Conservation (phyloP, 176 grass and related monocot genomes). For the Oryza coarctata region DNA sequence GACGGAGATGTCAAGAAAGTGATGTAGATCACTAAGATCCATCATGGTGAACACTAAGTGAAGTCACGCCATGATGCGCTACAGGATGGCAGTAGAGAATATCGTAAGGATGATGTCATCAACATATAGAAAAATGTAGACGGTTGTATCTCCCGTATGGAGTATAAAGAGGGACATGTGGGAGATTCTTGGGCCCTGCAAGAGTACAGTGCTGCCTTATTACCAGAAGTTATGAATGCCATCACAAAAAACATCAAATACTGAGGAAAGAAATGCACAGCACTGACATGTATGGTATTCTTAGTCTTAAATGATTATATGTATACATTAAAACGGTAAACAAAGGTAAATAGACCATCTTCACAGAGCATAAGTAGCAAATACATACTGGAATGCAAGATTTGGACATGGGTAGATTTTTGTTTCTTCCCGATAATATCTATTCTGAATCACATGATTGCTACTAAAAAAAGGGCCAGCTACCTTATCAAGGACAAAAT, state of each 20-base stretch:
- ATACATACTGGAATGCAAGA: neutral
- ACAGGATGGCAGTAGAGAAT: no score
- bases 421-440: neutral
- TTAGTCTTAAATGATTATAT: neutral
- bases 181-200: no score
- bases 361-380: neutral
- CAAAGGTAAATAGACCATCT: neutral
- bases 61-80: no score
- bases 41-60: no score
- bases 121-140: no score
- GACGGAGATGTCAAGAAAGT: no score
- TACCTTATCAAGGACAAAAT: constrained; percentile 13
- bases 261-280: neutral
- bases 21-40: no score
- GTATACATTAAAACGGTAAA: neutral
- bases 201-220: neutral
- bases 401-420: neutral
- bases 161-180: no score
- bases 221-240: neutral
- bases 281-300: neutral
- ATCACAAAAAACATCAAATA: neutral
- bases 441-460: neutral
- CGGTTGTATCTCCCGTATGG: no score
- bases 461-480: neutral
- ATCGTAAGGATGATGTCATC: no score